Percentiles rank a stretch among this genome's conserved stretches.
phyloP scores from a whole-genome alignment of 2,329 filamentous ascomycete species.

The Xylariaceae sp. region DNA sequence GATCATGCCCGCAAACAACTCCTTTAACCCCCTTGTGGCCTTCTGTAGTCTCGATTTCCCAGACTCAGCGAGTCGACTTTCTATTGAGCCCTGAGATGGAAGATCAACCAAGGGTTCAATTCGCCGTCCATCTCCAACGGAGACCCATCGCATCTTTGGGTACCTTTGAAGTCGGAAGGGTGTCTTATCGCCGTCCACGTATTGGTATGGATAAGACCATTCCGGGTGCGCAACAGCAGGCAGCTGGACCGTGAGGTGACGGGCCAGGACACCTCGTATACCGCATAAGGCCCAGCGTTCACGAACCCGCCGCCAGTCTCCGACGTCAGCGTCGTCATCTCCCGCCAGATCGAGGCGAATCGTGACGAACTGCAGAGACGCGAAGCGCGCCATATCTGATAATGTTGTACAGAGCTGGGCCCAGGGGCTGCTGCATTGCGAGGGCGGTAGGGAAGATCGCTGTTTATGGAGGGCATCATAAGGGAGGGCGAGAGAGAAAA shows the following conservation, averaged over 20 bases:
- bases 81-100: background rate
- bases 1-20: background rate
- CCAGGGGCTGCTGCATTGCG: conserved; percentile 15
- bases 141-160: conserved; percentile 4
- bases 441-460: background rate
- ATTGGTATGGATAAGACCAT: conserved; percentile 26
- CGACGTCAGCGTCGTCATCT: background rate
- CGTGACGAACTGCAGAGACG: conserved; percentile 21
- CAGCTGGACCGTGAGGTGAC: conserved; percentile 27
- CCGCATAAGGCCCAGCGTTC: conserved; percentile 33
- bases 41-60: background rate
- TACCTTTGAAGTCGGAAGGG: conserved; percentile 26
- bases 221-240: conserved; percentile 28
- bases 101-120: conserved; percentile 8
- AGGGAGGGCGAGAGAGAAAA: conserved; percentile 29
- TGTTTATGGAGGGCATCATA: conserved; percentile 30
- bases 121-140: background rate
- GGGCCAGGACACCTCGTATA: conserved; percentile 29
- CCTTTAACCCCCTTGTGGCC: background rate
- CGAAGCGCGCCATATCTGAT: conserved; percentile 32
- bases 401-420: conserved; percentile 30
- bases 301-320: conserved; percentile 34
- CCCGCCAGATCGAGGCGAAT: conserved; percentile 31
- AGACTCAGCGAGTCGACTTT: background rate
- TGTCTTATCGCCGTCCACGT: conserved; percentile 15